Evolutionary conservation across 805 yeast genomes (phyloP).

Genomic region (Saccharomycopsis capsularis): DNA sequence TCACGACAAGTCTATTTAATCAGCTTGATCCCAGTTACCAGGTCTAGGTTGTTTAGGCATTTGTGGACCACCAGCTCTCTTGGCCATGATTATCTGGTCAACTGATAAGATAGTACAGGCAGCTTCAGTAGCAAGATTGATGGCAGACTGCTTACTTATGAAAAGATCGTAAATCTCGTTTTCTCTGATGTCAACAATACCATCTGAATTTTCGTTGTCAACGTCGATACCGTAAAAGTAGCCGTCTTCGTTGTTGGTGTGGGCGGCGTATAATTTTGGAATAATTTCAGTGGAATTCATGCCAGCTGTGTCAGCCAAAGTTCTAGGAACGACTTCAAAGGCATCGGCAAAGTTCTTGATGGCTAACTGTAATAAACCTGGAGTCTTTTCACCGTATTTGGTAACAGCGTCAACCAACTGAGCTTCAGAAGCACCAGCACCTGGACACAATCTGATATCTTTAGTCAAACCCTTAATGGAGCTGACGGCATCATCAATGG

Average conservation of each 20-base stretch:
- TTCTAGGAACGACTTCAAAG: conserved; percentile 88
- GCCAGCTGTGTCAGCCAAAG: conserved; percentile 92
- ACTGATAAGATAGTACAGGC: conserved; percentile 85
- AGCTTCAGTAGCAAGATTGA: conserved; percentile 91
- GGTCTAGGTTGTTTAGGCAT: conserved; percentile 83
- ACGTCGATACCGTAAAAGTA: conserved; percentile 60
- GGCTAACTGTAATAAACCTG: conserved; percentile 88
- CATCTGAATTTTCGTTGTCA: conserved; percentile 49
- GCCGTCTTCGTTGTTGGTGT: conserved; percentile 40
- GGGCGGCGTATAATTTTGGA: conserved; percentile 84
- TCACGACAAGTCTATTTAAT: conserved; percentile 33
- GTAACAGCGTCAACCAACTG: conserved; percentile 77
- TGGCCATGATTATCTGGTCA: conserved; percentile 97
- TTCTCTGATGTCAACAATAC: conserved; percentile 62
- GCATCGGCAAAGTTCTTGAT: conserved; percentile 92
- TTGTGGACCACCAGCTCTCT: conserved; percentile 96
- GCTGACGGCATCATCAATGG: conserved; percentile 94
- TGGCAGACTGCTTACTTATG: conserved; percentile 77
- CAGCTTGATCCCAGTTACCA: conserved; percentile 95
- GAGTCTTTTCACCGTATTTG: conserved; percentile 85
- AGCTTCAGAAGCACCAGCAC: conserved; percentile 94
- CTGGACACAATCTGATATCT: conserved; percentile 74
- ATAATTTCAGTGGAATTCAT: conserved; percentile 84
- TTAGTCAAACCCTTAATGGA: conserved; percentile 84
- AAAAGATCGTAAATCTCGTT: conserved; percentile 74